phyloP scores from a whole-genome alignment of 495 filamentous ascomycete species.

The Lepraria neglecta region DNA sequence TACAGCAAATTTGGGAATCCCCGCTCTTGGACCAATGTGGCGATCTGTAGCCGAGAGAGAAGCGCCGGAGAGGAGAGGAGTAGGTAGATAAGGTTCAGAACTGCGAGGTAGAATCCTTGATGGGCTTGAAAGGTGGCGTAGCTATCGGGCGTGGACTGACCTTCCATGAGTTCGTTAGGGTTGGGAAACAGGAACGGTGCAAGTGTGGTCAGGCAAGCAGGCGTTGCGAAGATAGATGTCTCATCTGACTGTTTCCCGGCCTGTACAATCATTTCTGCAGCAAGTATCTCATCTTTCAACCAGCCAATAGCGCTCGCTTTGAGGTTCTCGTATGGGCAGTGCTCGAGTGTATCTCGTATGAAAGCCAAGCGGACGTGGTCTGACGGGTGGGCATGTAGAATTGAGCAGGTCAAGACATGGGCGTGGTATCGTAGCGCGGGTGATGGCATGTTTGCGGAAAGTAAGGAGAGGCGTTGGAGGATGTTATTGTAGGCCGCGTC shows the following conservation, averaged over 20 bases:
- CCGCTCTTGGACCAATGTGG: conserved; percentile 1
- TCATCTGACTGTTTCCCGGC: background rate
- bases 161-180: conserved; percentile 26
- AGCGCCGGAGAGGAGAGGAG: conserved; percentile 36
- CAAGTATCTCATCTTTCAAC: conserved; percentile 77
- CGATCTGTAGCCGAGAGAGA: conserved; percentile 17
- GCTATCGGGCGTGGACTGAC: background rate
- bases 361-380: conserved; percentile 64
- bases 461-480: conserved; percentile 55
- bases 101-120: conserved; percentile 41
- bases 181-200: conserved; percentile 45
- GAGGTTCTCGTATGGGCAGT: conserved; percentile 65
- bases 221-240: conserved; percentile 51
- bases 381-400: conserved; percentile 73
- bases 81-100: conserved; percentile 44
- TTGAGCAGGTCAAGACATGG: conserved; percentile 61
- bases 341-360: conserved; percentile 72
- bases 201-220: conserved; percentile 43
- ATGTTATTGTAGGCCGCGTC: conserved; percentile 44
- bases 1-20: conserved; percentile 1
- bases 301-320: conserved; percentile 79
- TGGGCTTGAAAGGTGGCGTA: conserved; percentile 37
- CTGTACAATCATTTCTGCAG: conserved; percentile 30
- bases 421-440: conserved; percentile 65
- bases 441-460: conserved; percentile 62